Conservation (phyloP, 2,329 filamentous ascomycete species). For the Colletotrichum shisoi region DNA sequence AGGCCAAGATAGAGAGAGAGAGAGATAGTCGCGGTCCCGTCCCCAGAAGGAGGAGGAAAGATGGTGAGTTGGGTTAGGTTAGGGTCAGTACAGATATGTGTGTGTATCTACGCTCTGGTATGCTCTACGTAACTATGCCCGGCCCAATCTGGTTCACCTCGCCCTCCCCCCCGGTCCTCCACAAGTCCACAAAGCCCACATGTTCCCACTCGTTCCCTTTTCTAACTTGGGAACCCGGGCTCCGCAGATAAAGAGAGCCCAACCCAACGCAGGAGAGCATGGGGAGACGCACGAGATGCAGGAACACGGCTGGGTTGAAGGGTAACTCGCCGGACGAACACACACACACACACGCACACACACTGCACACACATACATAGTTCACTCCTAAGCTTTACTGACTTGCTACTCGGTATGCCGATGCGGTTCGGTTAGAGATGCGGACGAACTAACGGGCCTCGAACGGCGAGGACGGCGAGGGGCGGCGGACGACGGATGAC, state of each 20-base stretch:
- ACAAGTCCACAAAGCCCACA: not conserved
- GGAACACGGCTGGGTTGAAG: not conserved
- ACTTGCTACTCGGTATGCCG: too few relatives aligned
- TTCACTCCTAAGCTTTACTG: too few relatives aligned
- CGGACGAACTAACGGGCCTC: too few relatives aligned
- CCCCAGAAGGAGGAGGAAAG: not conserved
- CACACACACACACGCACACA: not conserved
- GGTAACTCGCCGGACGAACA: not conserved
- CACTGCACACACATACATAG: not conserved
- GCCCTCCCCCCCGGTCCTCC: not conserved
- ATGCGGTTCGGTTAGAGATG: too few relatives aligned
- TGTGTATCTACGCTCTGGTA: not conserved
- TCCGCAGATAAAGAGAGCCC: slow-evolving; percentile 1
- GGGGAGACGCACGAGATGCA: not conserved
- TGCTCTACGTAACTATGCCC: not conserved
- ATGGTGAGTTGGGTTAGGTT: not conserved
- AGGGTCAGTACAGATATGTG: not conserved
- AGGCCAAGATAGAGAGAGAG: not conserved
- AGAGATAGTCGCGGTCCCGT: slow-evolving; percentile 21
- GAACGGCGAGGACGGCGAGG: too few relatives aligned
- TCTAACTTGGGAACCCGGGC: not conserved
- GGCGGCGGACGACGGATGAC: not conserved
- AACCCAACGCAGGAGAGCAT: not conserved
- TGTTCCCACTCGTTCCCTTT: not conserved
- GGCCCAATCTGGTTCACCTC: not conserved